Base-by-base conservation (phyloP, 257 asterid species). In the Solanum sparsipilum region DNA sequence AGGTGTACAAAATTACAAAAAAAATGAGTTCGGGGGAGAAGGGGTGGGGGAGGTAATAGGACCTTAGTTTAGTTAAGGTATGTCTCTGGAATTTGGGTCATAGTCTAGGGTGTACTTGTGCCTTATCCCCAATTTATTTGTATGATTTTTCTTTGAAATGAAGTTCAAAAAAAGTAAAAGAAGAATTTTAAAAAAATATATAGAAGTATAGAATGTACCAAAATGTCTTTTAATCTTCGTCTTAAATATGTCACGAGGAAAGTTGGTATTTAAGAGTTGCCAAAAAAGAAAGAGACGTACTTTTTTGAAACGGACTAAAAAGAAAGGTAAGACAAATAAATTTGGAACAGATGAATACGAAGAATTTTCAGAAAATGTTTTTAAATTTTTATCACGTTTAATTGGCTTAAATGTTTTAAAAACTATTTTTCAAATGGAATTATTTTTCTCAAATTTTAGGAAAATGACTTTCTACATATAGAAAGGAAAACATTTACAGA, bases 241-340 rank as follows among this genome's bases (percentile, higher is more conserved):
- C 5, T 58, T 58, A 21, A 21, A 8, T 0, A 65, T n/a, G 72
- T 65, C 2, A 65, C 0, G 4, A 0, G 3, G 0, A n/a, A 63
- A 5, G 4, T n/a, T n/a, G 29, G 3, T 4, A n/a, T 65, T 65
- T 9, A 10, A 65, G 29, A 65, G 8, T 65, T 65, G 1, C 1
- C 18, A n/a, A n/a, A 65, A n/a, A 5, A 0, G 0, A 63, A 63
- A 63, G 12, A 60, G 0, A 2, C 13, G 0, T n/a, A 9, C 10
- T 10, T 5, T n/a, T 1, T n/a, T 5, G 13, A 63, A 63, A 63
- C 3, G 0, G 32, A 63, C 15, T n/a, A 63, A 63, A 58, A 56
- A 56, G 11, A 2, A 20, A 56, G 65, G 5, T 20, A 20, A 56
- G 0, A 56, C 25, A 1, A 7, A 56, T 56, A 56, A 56, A 20